Evolutionary conservation across 768 basidiomycete genomes (phyloP), one percentile per base, ranked within the genome.

Genomic region (Tricholoma bakamatsutake): DNA sequence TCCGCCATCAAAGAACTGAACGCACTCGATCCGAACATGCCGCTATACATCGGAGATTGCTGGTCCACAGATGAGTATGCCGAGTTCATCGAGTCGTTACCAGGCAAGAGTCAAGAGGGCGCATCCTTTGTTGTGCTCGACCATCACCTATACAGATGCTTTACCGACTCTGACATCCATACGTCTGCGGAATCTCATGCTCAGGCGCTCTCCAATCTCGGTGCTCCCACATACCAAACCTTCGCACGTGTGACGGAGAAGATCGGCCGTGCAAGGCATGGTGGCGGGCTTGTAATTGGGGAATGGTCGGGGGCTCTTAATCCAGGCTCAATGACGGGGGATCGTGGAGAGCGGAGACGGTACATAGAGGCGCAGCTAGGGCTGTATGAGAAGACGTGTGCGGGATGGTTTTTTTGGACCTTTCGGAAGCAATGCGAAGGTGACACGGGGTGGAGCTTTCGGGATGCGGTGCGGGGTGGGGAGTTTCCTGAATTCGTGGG

Each of bases 401-500:
- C 80, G 0, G 91, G 91, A 4, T 88, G 81, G 79, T 93, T 85
- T 72, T 93, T 88, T 66, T 91, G 91, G 91, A 90, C 88, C 35
- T 87, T 83, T 64, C 90, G 84, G 74, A 90, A 91, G 67, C 77
- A 83, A 50, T 65, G 71, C 4, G 67, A 66, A 3, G 83, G 84
- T 53, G 90, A 93, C 70, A 77, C 71, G 4, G 90, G 90, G 0
- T 92, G 90, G 91, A 81, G 81, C 28, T 79, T 87, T 35, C 73
- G 77, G 55, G 84, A 90, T 66, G 85, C 87, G 0, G 78, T 81
- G 1, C 74, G 73, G 24, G 76, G 75, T 2, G 85, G 84, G 6
- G 80, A 87, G 4, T 80, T 90, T 61, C 89, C 88, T 0, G 17
- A 63, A 0, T 73, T 63, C 47, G 71, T 84, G 5, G 84, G 82